Evolutionary conservation across 306 rosid species (phyloP).

Genomic region (Glycine tomentella): DNA sequence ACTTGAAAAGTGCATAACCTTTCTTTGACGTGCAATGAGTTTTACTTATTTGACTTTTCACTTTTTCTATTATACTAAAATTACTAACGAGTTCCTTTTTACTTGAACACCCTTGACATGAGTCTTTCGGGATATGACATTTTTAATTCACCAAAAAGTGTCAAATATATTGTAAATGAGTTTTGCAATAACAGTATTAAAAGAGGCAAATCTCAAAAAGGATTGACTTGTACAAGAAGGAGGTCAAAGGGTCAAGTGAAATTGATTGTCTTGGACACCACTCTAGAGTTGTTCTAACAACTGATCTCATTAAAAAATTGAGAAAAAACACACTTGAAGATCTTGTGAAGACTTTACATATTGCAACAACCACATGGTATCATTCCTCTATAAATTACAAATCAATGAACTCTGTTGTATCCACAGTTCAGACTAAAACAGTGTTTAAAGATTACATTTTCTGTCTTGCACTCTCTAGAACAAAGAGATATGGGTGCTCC

Average conservation of each 20-base stretch:
- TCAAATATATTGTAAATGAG: conserved; percentile 38
- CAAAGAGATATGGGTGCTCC: conserved; percentile 50
- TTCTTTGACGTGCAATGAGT: not conserved
- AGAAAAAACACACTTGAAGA: not conserved
- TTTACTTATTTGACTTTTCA: no score
- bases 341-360: not conserved
- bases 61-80: no score
- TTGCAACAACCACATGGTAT: conserved; percentile 41
- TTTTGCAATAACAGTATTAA: not conserved
- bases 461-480: conserved; percentile 4
- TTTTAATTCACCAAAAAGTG: conserved; percentile 30
- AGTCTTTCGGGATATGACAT: conserved; percentile 14
- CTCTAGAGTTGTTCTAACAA: conserved; percentile 71
- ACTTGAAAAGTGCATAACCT: not conserved
- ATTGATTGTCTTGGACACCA: conserved; percentile 71
- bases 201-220: conserved; percentile 4
- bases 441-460: not conserved
- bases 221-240: conserved; percentile 63
- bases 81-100: no score
- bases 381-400: conserved; percentile 48
- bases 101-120: conserved; percentile 10
- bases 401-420: conserved; percentile 3
- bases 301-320: conserved; percentile 35
- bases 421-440: conserved; percentile 12
- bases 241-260: conserved; percentile 51